phyloP scores from a whole-genome alignment of 2,329 filamentous ascomycete species.

The Talaromyces islandicus region DNA sequence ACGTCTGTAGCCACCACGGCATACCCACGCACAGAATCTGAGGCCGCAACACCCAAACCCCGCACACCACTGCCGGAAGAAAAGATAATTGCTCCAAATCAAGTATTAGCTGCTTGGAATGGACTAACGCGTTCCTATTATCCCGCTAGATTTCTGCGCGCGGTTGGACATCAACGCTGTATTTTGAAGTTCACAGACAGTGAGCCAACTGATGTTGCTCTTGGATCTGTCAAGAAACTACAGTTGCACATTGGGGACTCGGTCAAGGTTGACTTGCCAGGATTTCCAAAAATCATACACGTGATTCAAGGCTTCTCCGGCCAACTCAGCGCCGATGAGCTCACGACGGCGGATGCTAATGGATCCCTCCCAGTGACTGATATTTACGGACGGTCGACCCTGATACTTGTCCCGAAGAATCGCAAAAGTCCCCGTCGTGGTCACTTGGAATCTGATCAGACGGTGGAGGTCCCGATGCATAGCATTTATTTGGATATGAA shows the following conservation, averaged over 20 bases:
- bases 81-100: constrained; percentile 39
- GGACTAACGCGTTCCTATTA: constrained; percentile 52
- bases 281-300: constrained; percentile 38
- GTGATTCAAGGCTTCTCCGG: constrained; percentile 37
- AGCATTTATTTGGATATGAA: constrained; percentile 42
- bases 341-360: constrained; percentile 17
- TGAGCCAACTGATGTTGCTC: constrained; percentile 33
- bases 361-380: constrained; percentile 32
- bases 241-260: constrained; percentile 40
- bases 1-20: background rate
- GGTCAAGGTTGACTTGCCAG: constrained; percentile 41
- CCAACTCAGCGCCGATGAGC: constrained; percentile 24
- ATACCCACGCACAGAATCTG: background rate
- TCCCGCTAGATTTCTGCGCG: constrained; percentile 50
- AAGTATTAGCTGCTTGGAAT: constrained; percentile 55
- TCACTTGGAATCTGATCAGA: constrained; percentile 21
- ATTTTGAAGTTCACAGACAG: constrained; percentile 42
- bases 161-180: constrained; percentile 35
- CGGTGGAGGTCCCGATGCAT: constrained; percentile 39
- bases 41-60: constrained; percentile 4
- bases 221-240: constrained; percentile 36
- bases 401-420: constrained; percentile 37
- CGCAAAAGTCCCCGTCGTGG: constrained; percentile 35
- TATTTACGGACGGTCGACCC: constrained; percentile 36
- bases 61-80: constrained; percentile 12